Evolutionary conservation across 257 asterid genomes (phyloP).

Genomic region (Jasminum sambac): DNA sequence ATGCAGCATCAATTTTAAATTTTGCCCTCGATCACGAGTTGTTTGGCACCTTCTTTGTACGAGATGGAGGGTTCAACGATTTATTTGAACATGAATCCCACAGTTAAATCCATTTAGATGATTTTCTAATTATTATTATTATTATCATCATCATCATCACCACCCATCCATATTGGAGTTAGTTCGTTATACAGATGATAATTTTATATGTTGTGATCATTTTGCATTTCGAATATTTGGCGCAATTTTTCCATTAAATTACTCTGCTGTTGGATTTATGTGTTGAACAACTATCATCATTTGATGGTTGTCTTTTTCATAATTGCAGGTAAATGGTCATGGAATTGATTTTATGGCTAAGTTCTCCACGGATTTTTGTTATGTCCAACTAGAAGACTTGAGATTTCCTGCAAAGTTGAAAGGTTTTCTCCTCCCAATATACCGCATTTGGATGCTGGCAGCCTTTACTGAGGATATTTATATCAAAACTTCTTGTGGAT

Average conservation of each 20-base stretch:
- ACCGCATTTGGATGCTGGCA: no score
- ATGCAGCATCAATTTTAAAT: no score
- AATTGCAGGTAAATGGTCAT: slow-evolving; percentile 64
- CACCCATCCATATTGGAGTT: no score
- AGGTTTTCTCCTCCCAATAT: no score
- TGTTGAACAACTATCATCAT: neutral
- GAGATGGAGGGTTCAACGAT: no score
- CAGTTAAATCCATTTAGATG: slow-evolving; percentile 76
- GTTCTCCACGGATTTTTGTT: slow-evolving; percentile 77
- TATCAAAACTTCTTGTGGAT: no score
- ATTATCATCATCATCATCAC: no score
- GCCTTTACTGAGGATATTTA: no score
- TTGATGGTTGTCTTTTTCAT: slow-evolving; percentile 9
- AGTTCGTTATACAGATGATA: slow-evolving; percentile 61
- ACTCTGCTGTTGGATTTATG: neutral
- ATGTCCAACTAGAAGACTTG: slow-evolving; percentile 76
- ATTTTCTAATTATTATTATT: no score
- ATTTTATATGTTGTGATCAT: slow-evolving; percentile 81
- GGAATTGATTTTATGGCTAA: slow-evolving; percentile 86
- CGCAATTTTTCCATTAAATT: slow-evolving; percentile 35
- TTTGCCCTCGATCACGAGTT: no score
- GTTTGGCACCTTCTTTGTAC: no score
- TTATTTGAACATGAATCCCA: slow-evolving; percentile 77
- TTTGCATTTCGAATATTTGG: slow-evolving; percentile 86
- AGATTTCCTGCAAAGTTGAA: no score